Base-by-base conservation (phyloP, 129 eudicot genomes). In the Lactuca sativa region DNA sequence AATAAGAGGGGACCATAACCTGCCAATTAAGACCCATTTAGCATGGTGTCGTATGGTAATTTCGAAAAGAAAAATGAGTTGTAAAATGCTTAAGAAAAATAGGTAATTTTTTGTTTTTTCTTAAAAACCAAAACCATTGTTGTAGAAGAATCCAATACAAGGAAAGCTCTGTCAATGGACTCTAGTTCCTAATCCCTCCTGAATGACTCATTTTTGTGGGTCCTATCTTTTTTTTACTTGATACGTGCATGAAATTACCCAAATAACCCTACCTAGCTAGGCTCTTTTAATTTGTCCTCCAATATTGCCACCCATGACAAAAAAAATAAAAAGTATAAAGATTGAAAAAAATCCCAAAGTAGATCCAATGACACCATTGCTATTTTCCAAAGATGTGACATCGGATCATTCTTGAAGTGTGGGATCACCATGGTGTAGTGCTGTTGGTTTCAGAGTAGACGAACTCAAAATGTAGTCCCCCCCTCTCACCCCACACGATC, bases 81-180 rank as follows among this genome's bases (percentile, higher is more conserved):
- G 36, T 65, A 75, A 37, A 57, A 30, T 16, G 62, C 16, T n/a
- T 59, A 77, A 64, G 57, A 66, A 66, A 1, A 25, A 25, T 1
- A 25, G 30, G 30, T 25, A 1, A 25, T 25, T 25, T 25, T 25
- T 25, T 25, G 30, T 25, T 25, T 25, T 25, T 25, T 25, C 30
- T 1, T 72, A 70, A 67, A 80, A 81, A 59, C 74, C 67, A 80
- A 67, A 59, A 53, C 58, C 67, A 37, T 57, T 78, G 78, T 81
- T 47, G 63, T 78, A 71, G 65, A 70, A 77, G 77, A 79, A 83
- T 86, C 82, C 92, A 81, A 56, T 55, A 71, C 75, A 75, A 70
- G 72, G 81, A 83, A 71, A 80, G 79, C 80, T 66, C 80, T 74
- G 79, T 63, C 83, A 70, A 83, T 81, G 86, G 83, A 83, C 66